Base-by-base conservation (phyloP, 768 basidiomycete species). In the Dictyophora rubrovolvata region DNA sequence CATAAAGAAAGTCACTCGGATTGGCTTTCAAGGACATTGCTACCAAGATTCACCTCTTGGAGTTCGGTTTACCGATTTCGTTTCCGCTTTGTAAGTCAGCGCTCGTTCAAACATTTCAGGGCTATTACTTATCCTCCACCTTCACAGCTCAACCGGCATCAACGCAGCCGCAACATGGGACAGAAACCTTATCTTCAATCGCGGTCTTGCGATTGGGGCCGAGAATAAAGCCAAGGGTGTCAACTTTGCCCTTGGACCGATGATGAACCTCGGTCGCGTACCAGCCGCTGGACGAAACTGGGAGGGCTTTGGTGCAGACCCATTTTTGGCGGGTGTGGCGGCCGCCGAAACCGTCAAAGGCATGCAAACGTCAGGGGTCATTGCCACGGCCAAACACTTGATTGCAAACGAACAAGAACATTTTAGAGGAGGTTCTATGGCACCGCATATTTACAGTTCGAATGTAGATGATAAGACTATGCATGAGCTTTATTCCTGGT, bases 281-380 rank as follows among this genome's bases (percentile, higher is more conserved):
- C 51, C 42, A 12, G 48, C 56, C 16, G 48, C 7, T 17, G 93
- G 93, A n/a, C 77, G 93, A 28, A 92, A 93, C 70, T 95, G 91
- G 89, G 93, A 95, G 75, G 91, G 90, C 17, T 93, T 93, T 60
- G 92, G 93, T 33, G 90, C 81, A 10, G 93, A 96, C 69, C 93
- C 93, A 0, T 95, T 83, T 73, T 74, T 95, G 16, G 66, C 80
- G 17, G 91, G 93, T 11, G 90, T 89, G 66, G 81, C 76, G 12
- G 77, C 81, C 0, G 81, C 77, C 60, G 87, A 92, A 70, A 94
- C 91, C 0, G 81, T 94, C 56, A 72, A 88, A 17, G 93, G 93
- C 7, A 70, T 94, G 73, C 93, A 96, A 67, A 65, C 73, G 21
- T 77, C 71, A 9, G 93, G 93, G 42, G 87, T 93, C 0, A 88